Percentiles rank a stretch among this genome's conserved stretches.
Conservation (phyloP, 495 filamentous ascomycete species). For the Neurospora sp. region DNA sequence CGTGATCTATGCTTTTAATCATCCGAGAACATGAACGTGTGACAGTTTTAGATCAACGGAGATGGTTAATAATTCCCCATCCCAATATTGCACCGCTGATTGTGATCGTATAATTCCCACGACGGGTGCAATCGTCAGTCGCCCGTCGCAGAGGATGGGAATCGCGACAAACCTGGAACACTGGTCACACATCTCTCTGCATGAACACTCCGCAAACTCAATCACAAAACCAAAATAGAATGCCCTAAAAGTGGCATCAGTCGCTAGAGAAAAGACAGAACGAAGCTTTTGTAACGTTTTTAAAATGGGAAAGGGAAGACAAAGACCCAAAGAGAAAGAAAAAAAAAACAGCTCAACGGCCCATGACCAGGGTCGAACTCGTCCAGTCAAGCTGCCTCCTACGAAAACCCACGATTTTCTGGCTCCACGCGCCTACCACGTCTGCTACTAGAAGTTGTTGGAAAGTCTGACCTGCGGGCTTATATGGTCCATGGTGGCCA, state of each 20-base stretch:
- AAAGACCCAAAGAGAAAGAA: too few species aligned
- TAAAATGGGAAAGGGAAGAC: too few species aligned
- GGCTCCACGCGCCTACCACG: too few species aligned
- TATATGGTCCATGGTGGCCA: too few species aligned
- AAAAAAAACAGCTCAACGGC: not conserved
- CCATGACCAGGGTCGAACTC: too few species aligned
- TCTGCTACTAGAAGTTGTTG: too few species aligned
- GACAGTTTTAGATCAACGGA: not conserved
- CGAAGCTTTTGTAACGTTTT: too few species aligned
- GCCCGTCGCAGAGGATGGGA: not conserved
- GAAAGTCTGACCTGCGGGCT: too few species aligned
- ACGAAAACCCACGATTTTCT: not conserved
- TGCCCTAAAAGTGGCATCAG: not conserved
- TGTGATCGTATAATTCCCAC: not conserved
- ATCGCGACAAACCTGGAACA: not conserved
- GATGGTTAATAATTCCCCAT: not conserved
- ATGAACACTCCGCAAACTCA: not conserved
- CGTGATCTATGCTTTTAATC: not conserved
- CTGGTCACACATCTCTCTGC: not conserved
- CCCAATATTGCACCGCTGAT: not conserved
- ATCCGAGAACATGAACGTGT: not conserved
- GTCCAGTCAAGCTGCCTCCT: not conserved
- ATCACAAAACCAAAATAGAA: not conserved
- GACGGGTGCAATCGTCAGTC: not conserved
- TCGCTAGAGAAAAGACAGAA: too few species aligned